A percentile compares a stretch with the other conserved stretches of the same genome.
These are phyloP conservation scores for Schwanniomyces vanrijiae DNA, from an alignment of 805 yeast species.

Conservation along the genomic window DNA sequence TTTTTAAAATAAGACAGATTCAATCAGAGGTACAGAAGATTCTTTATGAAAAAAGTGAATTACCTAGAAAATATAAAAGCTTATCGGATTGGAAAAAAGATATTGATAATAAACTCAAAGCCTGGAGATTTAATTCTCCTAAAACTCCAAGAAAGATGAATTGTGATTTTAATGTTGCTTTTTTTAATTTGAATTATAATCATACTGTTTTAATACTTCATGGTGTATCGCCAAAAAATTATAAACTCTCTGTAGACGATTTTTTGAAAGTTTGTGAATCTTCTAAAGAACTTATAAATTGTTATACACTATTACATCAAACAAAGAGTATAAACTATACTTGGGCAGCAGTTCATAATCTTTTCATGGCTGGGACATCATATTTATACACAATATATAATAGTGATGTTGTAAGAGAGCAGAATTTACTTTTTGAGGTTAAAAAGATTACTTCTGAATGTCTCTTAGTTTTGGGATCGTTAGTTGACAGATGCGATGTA, in stretches of 20 bases:
- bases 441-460: constrained; percentile 54
- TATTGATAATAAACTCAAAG: constrained; percentile 51
- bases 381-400: constrained; percentile 76
- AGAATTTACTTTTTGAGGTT: constrained; percentile 44
- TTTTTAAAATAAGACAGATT: constrained; percentile 67
- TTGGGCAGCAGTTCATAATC: constrained; percentile 90
- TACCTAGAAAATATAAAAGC: constrained; percentile 61
- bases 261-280: constrained; percentile 58
- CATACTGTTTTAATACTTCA: constrained; percentile 71
- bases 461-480: constrained; percentile 55
- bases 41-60: constrained; percentile 66
- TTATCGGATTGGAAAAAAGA: constrained; percentile 64
- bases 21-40: constrained; percentile 77
- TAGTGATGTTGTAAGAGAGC: constrained; percentile 51
- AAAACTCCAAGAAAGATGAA: constrained; percentile 59
- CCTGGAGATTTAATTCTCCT: constrained; percentile 64
- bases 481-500: constrained; percentile 74
- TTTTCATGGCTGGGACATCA: constrained; percentile 87
- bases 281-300: constrained; percentile 62
- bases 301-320: constrained; percentile 59
- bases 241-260: constrained; percentile 53
- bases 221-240: constrained; percentile 75
- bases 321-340: constrained; percentile 72
- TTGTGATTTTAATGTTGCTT: constrained; percentile 69
- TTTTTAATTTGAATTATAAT: constrained; percentile 72